A percentile compares a stretch with the other conserved stretches of the same genome.
phyloP scores from a whole-genome alignment of 768 basidiomycete species.

The Pulveroboletus sp. region DNA sequence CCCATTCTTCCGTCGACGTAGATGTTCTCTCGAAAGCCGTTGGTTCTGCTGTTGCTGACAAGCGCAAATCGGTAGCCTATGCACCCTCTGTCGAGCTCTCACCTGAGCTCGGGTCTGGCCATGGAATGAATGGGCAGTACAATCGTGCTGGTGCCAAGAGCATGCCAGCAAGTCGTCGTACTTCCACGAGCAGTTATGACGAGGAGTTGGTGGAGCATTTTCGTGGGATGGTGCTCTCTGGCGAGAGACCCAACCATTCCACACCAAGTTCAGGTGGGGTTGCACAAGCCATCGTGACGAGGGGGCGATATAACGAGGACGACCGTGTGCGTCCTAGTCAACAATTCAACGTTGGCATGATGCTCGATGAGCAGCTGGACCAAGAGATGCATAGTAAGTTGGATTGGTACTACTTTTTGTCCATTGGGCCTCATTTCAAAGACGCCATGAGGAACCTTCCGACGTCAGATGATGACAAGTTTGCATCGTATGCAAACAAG shows the following conservation, averaged over 20 bases:
- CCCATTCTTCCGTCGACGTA: slow-evolving; percentile 51
- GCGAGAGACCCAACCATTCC: slow-evolving; percentile 52
- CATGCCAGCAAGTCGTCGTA: slow-evolving; percentile 89
- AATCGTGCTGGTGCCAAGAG: slow-evolving; percentile 79
- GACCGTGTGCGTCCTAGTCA: slow-evolving; percentile 57
- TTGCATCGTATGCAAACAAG: slow-evolving; percentile 58
- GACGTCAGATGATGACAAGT: slow-evolving; percentile 89
- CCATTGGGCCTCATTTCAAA: slow-evolving; percentile 30
- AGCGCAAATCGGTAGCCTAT: slow-evolving; percentile 84
- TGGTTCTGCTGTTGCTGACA: slow-evolving; percentile 61
- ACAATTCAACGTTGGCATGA: slow-evolving; percentile 78
- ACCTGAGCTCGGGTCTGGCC: slow-evolving; percentile 52
- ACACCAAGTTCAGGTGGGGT: slow-evolving; percentile 52
- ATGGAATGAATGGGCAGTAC: slow-evolving; percentile 49
- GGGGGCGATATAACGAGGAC: slow-evolving; percentile 53
- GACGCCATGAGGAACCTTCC: slow-evolving; percentile 87
- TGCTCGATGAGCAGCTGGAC: slow-evolving; percentile 90
- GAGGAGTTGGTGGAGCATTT: slow-evolving; percentile 76
- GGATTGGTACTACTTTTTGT: slow-evolving; percentile 1
- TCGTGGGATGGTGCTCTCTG: slow-evolving; percentile 64
- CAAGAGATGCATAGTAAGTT: slow-evolving; percentile 89
- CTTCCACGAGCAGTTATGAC: slow-evolving; percentile 82
- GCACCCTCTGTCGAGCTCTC: slow-evolving; percentile 73
- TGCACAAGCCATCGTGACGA: slow-evolving; percentile 49
- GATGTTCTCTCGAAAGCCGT: slow-evolving; percentile 67